Evolutionary conservation across 768 basidiomycete genomes (phyloP).

Genomic region (Phallus indusiatus): DNA sequence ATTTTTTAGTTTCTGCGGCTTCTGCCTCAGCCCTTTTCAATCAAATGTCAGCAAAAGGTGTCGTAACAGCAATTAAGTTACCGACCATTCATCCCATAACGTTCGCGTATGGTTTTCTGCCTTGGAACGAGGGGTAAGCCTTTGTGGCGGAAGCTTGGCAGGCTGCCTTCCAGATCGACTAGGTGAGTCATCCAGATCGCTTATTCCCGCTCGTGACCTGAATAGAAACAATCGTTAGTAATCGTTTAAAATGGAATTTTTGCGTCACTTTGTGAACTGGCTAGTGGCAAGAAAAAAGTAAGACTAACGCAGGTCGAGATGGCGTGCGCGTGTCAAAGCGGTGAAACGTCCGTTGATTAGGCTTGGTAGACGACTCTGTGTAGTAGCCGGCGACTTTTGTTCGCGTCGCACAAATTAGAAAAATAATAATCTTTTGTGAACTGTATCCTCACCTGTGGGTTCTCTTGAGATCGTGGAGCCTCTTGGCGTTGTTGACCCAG

Average conservation of each 20-base stretch:
- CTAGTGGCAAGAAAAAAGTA: too few relatives aligned
- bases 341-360: background rate
- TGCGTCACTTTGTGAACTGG: too few relatives aligned
- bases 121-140: background rate
- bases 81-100: background rate
- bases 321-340: background rate
- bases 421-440: too few relatives aligned
- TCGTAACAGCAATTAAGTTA: background rate
- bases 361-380: background rate
- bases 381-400: background rate
- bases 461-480: background rate
- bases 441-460: background rate
- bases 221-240: background rate
- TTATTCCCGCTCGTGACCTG: background rate
- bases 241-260: too few relatives aligned
- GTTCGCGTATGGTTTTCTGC: background rate
- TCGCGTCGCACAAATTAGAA: too few relatives aligned
- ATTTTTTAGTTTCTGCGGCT: background rate
- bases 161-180: background rate
- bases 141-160: background rate
- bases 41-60: background rate
- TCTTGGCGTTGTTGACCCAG: background rate
- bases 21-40: background rate
- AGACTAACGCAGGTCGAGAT: background rate
- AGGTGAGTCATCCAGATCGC: background rate